These are phyloP conservation scores for Fraxinus latifolia DNA, from an alignment of 305 asterid genomes.

Conservation along the genomic window DNA sequence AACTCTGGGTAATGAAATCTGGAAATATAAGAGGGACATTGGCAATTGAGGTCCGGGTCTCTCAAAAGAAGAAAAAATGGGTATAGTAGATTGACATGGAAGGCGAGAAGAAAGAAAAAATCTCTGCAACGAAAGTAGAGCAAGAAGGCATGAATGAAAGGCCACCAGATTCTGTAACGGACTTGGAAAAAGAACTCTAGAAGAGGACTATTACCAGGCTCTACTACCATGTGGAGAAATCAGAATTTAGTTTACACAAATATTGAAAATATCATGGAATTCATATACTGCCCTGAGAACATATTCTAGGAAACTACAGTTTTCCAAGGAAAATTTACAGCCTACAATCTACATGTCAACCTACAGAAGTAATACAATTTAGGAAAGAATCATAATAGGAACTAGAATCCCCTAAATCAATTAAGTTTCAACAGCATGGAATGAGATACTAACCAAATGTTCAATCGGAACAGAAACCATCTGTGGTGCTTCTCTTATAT, in stretches of 20 bases:
- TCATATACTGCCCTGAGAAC: neutral
- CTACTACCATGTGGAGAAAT: neutral
- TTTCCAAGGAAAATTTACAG: neutral
- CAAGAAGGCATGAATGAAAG: neutral
- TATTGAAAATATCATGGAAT: neutral
- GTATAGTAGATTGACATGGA: neutral
- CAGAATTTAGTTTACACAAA: neutral
- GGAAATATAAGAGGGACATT: neutral
- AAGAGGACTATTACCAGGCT: neutral
- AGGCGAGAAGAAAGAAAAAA: neutral
- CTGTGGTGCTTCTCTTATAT: slow-evolving; percentile 64
- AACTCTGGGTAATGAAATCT: neutral
- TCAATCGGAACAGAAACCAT: slow-evolving; percentile 39
- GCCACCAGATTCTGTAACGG: neutral
- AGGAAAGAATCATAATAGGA: neutral
- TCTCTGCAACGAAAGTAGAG: neutral
- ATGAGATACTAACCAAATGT: slow-evolving; percentile 17
- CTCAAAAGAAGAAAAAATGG: neutral
- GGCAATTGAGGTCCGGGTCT: neutral
- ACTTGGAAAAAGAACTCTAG: neutral
- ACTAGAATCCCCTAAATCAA: neutral
- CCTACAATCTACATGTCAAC: neutral
- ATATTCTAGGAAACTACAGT: neutral
- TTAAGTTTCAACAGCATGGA: neutral
- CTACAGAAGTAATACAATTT: neutral